Percentiles rank a stretch among this genome's conserved stretches.
Conservation (phyloP, 768 basidiomycete species). For the Punctularia strigosozonata region DNA sequence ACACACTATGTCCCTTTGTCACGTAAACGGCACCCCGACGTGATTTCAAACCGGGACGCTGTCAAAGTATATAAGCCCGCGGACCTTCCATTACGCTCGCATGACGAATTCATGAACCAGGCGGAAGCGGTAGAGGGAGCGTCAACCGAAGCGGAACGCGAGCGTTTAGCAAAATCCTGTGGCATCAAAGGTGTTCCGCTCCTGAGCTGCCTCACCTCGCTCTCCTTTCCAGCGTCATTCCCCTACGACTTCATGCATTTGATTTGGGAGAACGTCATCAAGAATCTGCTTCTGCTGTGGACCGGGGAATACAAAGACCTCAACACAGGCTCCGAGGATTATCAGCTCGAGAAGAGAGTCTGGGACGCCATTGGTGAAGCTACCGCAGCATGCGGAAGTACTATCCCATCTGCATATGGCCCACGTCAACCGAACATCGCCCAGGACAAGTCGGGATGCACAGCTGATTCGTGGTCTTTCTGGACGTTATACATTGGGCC, state of each 20-base stretch:
- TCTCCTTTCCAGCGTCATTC: slow-evolving; percentile 12
- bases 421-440: slow-evolving; percentile 9
- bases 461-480: slow-evolving; percentile 15
- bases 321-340: slow-evolving; percentile 6
- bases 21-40: slow-evolving; percentile 11
- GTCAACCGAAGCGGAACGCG: slow-evolving; percentile 1
- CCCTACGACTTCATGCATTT: slow-evolving; percentile 19
- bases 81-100: slow-evolving; percentile 9
- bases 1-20: slow-evolving; percentile 20
- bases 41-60: not conserved
- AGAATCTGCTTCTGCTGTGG: slow-evolving; percentile 13
- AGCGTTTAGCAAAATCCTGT: slow-evolving; percentile 9
- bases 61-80: slow-evolving; percentile 7
- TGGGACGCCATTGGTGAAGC: slow-evolving; percentile 14
- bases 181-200: slow-evolving; percentile 9
- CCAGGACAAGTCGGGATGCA: slow-evolving; percentile 8
- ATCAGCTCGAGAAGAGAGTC: slow-evolving; percentile 4
- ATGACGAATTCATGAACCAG: slow-evolving; percentile 7
- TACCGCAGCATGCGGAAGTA: slow-evolving; percentile 6
- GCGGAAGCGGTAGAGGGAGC: slow-evolving; percentile 6
- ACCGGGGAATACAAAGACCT: slow-evolving; percentile 13
- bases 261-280: slow-evolving; percentile 14
- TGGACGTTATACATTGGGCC: slow-evolving; percentile 15
- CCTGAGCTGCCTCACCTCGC: slow-evolving; percentile 4
- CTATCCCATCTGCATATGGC: slow-evolving; percentile 12